Evolutionary conservation across 1,284 basidiomycete species (phyloP), one percentile per base, ranked within the genome.

Genomic region (Erythrobasidium hasegawianum): DNA sequence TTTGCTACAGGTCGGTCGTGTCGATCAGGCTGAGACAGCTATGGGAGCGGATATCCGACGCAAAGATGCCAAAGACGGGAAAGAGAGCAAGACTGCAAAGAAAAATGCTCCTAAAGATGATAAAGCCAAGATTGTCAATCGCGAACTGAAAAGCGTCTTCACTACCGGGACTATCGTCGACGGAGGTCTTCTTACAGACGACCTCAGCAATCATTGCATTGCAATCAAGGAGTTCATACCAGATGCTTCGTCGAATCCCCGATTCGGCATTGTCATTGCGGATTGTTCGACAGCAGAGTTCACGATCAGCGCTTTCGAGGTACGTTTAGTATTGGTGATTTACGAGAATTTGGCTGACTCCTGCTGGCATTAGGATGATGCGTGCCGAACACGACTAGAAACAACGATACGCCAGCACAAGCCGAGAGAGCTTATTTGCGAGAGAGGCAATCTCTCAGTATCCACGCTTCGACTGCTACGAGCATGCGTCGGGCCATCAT

Each of bases 101-200:
- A 70, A 71, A 50, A 26, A 50, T 14, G 60, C 56, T 18, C 69
- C 61, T 14, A 71, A 71, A 33, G 64, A 68, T 38, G 61, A 68
- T 20, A 50, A 40, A 18, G 75, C 74, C 50, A 74, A 77, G 59
- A 78, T 76, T 59, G 76, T 77, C 54, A 73, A 74, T 54, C 74
- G 95, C 66, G 95, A 95, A 75, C 83, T 99, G 49, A 88, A 90
- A 75, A 94, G 95, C 79, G 92, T 99, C 41, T 89, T 95, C 76
- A 99, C 96, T 0, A 92, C 91, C 67, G 96, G 96, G 8, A 99
- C 96, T 0, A 87, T 98, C 27, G 89, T 97, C 61, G 96, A 99
- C 73, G 86, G 87, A 5, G 85, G 87, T 50, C 86, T 96, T 67
- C 82, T 98, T 26, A 88, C 85, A 0, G 90, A 97, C 68, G 96